phyloP scores from a whole-genome alignment of 2,329 filamentous ascomycete species.

The Diaporthe sp. region DNA sequence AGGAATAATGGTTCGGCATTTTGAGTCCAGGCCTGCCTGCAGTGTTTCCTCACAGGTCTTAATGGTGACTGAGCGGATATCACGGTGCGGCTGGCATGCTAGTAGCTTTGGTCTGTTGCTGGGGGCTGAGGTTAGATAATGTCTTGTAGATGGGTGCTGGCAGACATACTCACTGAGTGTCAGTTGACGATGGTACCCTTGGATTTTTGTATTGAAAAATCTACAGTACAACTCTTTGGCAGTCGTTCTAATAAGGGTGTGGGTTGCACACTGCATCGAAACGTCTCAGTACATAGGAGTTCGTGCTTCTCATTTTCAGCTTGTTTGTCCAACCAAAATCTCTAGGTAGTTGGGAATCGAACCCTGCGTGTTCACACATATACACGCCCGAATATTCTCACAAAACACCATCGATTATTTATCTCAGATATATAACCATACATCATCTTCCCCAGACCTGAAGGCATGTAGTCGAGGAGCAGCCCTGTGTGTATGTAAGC shows the following conservation, averaged over 20 bases:
- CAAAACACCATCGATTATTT: too few species aligned
- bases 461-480: not conserved
- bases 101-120: not conserved
- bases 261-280: not conserved
- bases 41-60: too few species aligned
- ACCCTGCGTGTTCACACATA: not conserved
- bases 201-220: not conserved
- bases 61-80: not conserved
- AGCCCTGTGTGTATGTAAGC: not conserved
- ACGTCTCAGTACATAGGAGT: not conserved
- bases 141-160: not conserved
- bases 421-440: not conserved
- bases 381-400: not conserved
- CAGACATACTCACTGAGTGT: not conserved
- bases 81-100: not conserved
- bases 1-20: not conserved
- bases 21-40: too few species aligned
- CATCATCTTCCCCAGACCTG: not conserved
- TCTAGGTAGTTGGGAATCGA: not conserved
- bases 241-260: not conserved
- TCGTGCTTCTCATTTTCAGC: not conserved
- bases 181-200: not conserved
- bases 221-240: not conserved
- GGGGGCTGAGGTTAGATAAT: not conserved
- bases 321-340: not conserved